Evolutionary conservation across 208 protist species (phyloP).

Genomic region (Crithidia acanthocephali): DNA sequence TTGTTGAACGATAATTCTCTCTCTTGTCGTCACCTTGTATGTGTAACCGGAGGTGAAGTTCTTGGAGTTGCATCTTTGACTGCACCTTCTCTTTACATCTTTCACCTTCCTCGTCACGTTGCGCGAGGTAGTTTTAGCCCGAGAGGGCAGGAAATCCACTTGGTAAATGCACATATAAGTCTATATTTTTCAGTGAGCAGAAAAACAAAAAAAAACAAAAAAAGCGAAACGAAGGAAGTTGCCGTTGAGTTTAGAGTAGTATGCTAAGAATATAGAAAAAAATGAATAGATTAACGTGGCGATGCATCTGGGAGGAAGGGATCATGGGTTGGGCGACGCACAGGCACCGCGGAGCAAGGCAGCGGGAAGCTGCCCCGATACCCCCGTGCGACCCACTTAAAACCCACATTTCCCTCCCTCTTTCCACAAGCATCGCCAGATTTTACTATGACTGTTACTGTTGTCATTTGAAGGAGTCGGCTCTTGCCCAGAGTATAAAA

Average conservation of each 20-base stretch:
- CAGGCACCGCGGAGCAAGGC: no score
- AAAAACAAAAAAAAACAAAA: neutral
- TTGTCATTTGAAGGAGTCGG: no score
- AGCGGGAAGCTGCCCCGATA: no score
- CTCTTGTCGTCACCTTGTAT: neutral
- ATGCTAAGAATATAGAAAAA: neutral
- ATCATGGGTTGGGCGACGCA: no score
- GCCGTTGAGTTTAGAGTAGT: neutral
- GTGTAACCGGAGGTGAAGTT: neutral
- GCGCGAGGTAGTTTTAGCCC: neutral
- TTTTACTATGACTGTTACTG: no score
- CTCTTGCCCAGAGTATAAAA: no score
- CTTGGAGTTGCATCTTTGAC: neutral
- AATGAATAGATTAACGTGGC: no score
- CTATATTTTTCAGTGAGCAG: neutral
- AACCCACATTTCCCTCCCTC: no score
- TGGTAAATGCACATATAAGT: neutral
- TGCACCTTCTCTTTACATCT: neutral
- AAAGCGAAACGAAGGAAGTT: neutral
- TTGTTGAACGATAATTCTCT: neutral
- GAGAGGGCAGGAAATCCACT: neutral
- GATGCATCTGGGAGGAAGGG: no score
- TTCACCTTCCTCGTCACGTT: no score
- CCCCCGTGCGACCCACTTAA: no score
- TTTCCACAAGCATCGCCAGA: no score